Evolutionary conservation across 2,329 filamentous ascomycete species (phyloP).

Genomic region (Malbranchea cinnamomea): DNA sequence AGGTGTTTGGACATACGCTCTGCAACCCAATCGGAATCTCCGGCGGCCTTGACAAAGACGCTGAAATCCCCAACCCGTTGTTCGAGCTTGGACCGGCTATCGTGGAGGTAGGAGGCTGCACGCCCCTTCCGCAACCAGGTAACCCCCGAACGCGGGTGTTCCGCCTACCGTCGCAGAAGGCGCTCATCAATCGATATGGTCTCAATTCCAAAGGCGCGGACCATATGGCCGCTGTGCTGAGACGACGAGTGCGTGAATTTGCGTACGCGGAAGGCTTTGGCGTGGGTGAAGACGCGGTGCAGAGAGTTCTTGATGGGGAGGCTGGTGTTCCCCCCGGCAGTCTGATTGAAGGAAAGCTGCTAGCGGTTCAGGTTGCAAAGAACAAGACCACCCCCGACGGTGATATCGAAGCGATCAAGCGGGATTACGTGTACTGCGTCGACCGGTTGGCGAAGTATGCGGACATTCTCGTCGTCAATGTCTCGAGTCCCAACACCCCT

Average conservation of each 20-base stretch:
- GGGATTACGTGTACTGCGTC: slow-evolving; percentile 80
- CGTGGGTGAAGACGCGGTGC: slow-evolving; percentile 46
- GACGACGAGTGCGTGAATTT: slow-evolving; percentile 62
- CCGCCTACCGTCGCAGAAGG: slow-evolving; percentile 66
- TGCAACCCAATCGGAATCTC: slow-evolving; percentile 85
- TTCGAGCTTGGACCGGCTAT: slow-evolving; percentile 73
- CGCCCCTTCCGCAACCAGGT: slow-evolving; percentile 70
- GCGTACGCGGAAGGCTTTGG: slow-evolving; percentile 57
- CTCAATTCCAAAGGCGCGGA: slow-evolving; percentile 87
- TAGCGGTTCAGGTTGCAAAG: slow-evolving; percentile 91
- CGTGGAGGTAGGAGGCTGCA: slow-evolving; percentile 85
- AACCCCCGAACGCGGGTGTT: slow-evolving; percentile 84
- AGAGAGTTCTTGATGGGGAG: slow-evolving; percentile 59
- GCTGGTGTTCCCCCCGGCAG: slow-evolving; percentile 70
- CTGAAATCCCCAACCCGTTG: slow-evolving; percentile 69
- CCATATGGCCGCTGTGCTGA: slow-evolving; percentile 62
- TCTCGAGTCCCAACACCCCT: slow-evolving; percentile 91
- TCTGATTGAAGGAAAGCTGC: slow-evolving; percentile 55
- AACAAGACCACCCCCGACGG: slow-evolving; percentile 82
- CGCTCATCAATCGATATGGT: slow-evolving; percentile 89
- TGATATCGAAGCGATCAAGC: slow-evolving; percentile 66
- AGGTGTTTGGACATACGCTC: slow-evolving; percentile 63
- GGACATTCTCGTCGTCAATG: slow-evolving; percentile 94
- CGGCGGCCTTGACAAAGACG: slow-evolving; percentile 92
- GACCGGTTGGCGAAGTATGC: slow-evolving; percentile 70